These are phyloP conservation scores for Cutaneotrichosporon cutaneum DNA, from an alignment of 1,284 basidiomycete genomes.

Conservation along the genomic window DNA sequence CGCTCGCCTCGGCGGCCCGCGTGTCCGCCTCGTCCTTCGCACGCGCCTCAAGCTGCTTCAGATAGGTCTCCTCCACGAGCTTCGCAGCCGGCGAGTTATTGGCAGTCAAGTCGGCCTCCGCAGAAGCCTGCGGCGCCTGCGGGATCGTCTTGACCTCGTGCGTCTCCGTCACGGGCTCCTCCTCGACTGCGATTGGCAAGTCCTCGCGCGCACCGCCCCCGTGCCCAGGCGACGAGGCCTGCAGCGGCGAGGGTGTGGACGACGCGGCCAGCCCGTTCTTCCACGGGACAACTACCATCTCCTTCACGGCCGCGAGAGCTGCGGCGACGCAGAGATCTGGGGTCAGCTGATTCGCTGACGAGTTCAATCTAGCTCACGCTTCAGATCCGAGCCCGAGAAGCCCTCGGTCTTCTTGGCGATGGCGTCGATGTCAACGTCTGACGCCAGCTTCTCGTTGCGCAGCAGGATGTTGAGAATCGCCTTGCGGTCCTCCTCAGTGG, in stretches of 20 bases:
- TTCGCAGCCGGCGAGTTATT: conserved; percentile 17
- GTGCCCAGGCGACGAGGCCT: neutral
- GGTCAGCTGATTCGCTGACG: conserved; percentile 4
- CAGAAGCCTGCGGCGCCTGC: neutral
- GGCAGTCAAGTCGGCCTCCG: conserved; percentile 7
- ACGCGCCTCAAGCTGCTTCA: conserved; percentile 17
- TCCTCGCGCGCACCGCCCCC: conserved; percentile 9
- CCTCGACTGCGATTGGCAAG: conserved; percentile 13
- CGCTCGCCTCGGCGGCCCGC: conserved; percentile 2
- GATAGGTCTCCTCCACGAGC: conserved; percentile 19
- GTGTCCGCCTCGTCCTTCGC: conserved; percentile 10
- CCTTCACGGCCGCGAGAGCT: conserved; percentile 83
- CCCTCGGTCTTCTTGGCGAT: conserved; percentile 74
- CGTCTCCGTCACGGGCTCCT: conserved; percentile 12
- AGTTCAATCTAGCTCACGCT: conserved; percentile 68
- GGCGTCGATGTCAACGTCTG: conserved; percentile 64
- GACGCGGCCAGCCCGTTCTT: conserved; percentile 10
- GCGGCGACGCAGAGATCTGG: conserved; percentile 85
- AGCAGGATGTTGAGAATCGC: conserved; percentile 81
- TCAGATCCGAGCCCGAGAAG: conserved; percentile 90
- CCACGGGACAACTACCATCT: conserved; percentile 76
- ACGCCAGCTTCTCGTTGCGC: conserved; percentile 68
- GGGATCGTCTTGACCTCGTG: conserved; percentile 8
- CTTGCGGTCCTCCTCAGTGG: conserved; percentile 74
- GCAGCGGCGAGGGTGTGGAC: neutral